These are phyloP conservation scores for Pseudocercospora ulei DNA, from an alignment of 2,329 filamentous ascomycete genomes.

Conservation along the genomic window DNA sequence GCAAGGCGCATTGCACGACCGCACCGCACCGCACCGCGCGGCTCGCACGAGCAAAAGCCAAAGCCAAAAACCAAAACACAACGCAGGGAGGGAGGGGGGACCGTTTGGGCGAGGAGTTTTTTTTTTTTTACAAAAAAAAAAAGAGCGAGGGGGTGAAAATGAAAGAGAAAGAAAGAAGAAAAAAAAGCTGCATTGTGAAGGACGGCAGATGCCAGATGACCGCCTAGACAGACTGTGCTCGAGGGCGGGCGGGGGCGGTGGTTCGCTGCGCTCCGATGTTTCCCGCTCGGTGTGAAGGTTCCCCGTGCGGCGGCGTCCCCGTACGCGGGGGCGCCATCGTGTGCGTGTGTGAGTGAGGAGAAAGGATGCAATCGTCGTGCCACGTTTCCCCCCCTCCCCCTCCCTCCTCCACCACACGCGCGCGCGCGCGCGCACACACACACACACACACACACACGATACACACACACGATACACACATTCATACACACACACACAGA, in stretches of 20 bases:
- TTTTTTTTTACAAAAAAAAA: neutral
- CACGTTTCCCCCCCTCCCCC: constrained; percentile 17
- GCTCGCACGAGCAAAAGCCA: constrained; percentile 4
- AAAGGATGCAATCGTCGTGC: constrained; percentile 18
- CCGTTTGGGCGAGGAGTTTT: neutral
- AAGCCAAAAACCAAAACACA: neutral
- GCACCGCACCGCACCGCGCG: constrained; percentile 6
- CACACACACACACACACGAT: too few species aligned
- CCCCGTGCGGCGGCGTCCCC: constrained; percentile 11
- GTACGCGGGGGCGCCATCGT: constrained; percentile 9
- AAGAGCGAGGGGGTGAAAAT: too few species aligned
- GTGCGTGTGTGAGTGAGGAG: constrained; percentile 10
- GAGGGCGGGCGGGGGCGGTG: too few species aligned
- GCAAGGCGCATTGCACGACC: too few species aligned
- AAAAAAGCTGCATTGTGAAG: too few species aligned
- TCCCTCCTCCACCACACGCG: too few species aligned
- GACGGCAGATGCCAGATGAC: too few species aligned
- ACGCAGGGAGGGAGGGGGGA: neutral
- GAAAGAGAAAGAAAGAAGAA: too few species aligned
- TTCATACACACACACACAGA: too few species aligned
- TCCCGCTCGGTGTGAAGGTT: constrained; percentile 14
- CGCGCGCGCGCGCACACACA: too few species aligned
- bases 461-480: too few species aligned
- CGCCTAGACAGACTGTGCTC: too few species aligned
- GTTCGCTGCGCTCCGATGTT: constrained; percentile 4